Evolutionary conservation across 352 stramenopile genomes (phyloP).

Genomic region (Blastocystis sp.): DNA sequence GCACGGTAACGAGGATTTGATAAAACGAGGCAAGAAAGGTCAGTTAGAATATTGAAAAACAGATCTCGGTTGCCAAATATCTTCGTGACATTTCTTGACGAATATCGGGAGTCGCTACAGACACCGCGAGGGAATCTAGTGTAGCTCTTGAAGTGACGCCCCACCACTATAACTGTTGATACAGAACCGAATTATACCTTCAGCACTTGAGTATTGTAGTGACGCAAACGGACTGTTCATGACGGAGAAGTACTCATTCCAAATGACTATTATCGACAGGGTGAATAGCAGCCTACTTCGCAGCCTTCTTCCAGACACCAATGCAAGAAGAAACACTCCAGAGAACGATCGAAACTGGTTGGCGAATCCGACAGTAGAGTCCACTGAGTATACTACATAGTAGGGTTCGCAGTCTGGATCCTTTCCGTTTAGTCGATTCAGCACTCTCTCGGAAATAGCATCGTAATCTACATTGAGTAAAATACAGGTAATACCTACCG

Average conservation of each 20-base stretch:
- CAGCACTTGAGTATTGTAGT: neutral
- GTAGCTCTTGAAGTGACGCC: neutral
- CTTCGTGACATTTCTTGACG: neutral
- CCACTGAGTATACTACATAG: constrained; percentile 20
- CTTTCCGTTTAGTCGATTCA: neutral
- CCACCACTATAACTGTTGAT: neutral
- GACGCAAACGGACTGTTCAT: neutral
- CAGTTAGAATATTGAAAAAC: constrained; percentile 6
- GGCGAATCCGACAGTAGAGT: constrained; percentile 30
- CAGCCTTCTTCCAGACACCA: neutral
- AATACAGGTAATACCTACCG: neutral
- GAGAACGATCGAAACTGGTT: constrained; percentile 22
- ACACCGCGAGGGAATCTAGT: neutral
- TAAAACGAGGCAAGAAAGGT: constrained; percentile 15
- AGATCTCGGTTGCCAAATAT: constrained; percentile 18
- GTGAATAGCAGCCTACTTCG: neutral
- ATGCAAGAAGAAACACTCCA: neutral
- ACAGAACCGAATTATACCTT: neutral
- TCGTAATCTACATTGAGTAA: neutral
- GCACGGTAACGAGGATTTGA: neutral
- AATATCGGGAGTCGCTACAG: neutral
- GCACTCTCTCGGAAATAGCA: neutral
- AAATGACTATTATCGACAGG: neutral
- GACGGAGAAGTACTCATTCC: constrained; percentile 16
- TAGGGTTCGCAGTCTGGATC: neutral